phyloP scores from a whole-genome alignment of 2,329 filamentous ascomycete genomes.

The Colletotrichum somersetense region DNA sequence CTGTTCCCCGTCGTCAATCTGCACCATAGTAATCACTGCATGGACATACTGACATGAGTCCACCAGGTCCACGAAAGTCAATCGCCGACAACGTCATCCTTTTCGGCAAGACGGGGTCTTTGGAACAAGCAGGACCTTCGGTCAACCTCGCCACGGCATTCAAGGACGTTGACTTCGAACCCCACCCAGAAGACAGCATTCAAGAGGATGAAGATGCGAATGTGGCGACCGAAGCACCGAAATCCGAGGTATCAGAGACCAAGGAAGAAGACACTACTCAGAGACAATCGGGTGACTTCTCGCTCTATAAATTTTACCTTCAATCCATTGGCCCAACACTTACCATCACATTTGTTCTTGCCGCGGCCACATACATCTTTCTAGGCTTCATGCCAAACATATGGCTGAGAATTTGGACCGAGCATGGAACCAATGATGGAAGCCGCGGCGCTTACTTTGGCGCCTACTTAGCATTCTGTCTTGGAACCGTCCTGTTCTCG shows the following conservation, averaged over 20 bases:
- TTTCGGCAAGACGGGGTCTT: neutral
- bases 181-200: neutral
- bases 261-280: neutral
- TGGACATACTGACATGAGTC: neutral
- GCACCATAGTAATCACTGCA: neutral
- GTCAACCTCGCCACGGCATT: neutral
- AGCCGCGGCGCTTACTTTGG: constrained; percentile 26
- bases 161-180: neutral
- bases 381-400: constrained; percentile 32
- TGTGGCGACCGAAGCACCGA: no score
- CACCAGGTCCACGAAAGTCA: neutral
- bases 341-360: constrained; percentile 36
- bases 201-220: neutral
- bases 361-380: constrained; percentile 16
- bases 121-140: constrained; percentile 11
- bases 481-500: constrained; percentile 12
- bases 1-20: neutral
- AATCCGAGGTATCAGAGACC: neutral
- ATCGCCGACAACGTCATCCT: constrained; percentile 11
- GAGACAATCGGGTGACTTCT: constrained; percentile 32
- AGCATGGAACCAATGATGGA: constrained; percentile 15
- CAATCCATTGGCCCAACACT: constrained; percentile 15
- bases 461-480: constrained; percentile 8
- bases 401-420: constrained; percentile 35
- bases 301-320: constrained; percentile 27